phyloP scores from a whole-genome alignment of 2,329 filamentous ascomycete species.

The Claviceps humidiphila region DNA sequence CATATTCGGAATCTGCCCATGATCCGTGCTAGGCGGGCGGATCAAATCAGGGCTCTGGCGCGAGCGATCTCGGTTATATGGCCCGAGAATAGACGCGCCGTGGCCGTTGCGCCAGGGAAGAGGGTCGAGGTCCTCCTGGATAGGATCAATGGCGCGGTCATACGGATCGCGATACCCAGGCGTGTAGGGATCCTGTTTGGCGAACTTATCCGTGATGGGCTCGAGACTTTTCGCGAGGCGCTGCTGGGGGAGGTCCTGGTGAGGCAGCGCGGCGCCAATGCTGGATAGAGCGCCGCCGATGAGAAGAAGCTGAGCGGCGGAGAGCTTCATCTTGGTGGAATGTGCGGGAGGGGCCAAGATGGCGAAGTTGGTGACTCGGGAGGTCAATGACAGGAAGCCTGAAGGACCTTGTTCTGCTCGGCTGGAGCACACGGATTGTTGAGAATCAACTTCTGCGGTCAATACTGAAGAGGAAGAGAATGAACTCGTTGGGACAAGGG shows the following conservation, averaged over 20 bases:
- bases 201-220: constrained; percentile 31
- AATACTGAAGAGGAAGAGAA: neutral
- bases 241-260: constrained; percentile 40
- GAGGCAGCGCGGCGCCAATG: constrained; percentile 15
- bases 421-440: no score
- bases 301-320: constrained; percentile 14
- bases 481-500: no score
- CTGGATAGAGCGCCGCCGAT: constrained; percentile 11
- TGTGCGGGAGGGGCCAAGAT: neutral
- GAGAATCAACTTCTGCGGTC: no score
- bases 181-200: constrained; percentile 38
- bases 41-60: constrained; percentile 59
- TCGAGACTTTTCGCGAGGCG: constrained; percentile 37
- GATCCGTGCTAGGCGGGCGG: constrained; percentile 59
- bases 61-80: constrained; percentile 54
- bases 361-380: neutral
- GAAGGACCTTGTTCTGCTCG: no score
- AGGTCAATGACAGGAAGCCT: neutral
- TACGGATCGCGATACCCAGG: constrained; percentile 47
- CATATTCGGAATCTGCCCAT: constrained; percentile 58
- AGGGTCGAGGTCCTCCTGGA: constrained; percentile 48
- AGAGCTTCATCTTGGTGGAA: constrained; percentile 14
- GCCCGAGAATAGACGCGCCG: constrained; percentile 54
- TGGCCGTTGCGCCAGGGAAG: constrained; percentile 50
- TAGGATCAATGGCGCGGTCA: constrained; percentile 47